These are phyloP conservation scores for Colletotrichum chlorophyti DNA, from an alignment of 2,329 filamentous ascomycete species.

Conservation along the genomic window DNA sequence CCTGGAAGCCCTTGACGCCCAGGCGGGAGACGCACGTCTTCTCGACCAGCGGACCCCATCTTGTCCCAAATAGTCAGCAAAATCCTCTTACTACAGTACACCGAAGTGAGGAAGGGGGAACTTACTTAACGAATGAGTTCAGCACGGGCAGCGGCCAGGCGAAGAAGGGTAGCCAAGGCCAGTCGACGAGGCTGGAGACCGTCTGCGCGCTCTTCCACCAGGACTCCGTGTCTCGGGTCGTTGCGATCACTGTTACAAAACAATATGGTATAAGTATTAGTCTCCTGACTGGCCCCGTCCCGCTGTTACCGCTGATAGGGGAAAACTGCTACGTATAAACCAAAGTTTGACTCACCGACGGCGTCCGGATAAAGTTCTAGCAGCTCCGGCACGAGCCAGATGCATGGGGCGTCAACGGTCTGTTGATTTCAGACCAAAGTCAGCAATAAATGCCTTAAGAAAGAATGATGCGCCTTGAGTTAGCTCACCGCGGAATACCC, in stretches of 20 bases:
- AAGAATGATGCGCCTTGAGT: background rate
- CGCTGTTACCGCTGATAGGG: background rate
- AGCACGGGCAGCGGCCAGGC: constrained; percentile 27
- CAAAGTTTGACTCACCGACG: background rate
- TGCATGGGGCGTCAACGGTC: background rate
- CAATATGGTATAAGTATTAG: background rate
- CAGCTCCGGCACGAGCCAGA: constrained; percentile 15
- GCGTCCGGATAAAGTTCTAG: constrained; percentile 32
- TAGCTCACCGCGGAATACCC: background rate
- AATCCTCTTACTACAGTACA: background rate
- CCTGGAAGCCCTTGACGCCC: background rate
- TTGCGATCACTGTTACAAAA: constrained; percentile 26
- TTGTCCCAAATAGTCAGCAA: background rate
- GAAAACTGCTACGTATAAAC: background rate
- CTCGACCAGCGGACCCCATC: constrained; percentile 9
- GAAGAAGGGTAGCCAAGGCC: constrained; percentile 29
- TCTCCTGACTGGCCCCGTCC: background rate
- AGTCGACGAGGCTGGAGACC: constrained; percentile 1
- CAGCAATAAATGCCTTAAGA: background rate
- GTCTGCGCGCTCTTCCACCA: constrained; percentile 32
- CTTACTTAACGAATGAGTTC: constrained; percentile 1
- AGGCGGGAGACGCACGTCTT: constrained; percentile 5
- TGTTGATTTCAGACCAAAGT: background rate
- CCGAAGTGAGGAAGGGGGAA: background rate
- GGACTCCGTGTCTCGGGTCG: constrained; percentile 27